Evolutionary conservation across 1,139 yeast species (phyloP).

Genomic region (Pneumocystis oryctolagi): DNA sequence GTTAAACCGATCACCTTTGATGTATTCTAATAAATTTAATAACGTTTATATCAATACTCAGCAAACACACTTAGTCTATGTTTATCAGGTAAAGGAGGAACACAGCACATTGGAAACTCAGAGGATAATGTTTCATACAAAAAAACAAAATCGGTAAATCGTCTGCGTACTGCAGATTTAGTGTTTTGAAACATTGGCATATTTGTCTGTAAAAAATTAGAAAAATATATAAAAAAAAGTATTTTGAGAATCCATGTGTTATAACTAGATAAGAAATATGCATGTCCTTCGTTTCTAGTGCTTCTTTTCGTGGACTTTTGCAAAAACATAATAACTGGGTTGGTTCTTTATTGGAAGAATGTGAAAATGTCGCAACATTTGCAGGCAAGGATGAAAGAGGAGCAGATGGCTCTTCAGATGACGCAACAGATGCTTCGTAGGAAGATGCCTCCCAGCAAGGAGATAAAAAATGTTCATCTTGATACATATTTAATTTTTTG

Average conservation of each 20-base stretch:
- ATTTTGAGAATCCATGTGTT: slow-evolving; percentile 26
- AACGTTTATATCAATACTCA: not conserved
- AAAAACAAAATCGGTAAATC: slow-evolving; percentile 71
- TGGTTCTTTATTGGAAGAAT: not conserved
- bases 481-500: not conserved
- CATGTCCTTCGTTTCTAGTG: slow-evolving; percentile 50
- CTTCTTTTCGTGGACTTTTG: slow-evolving; percentile 53
- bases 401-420: not conserved
- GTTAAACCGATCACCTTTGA: slow-evolving; percentile 86
- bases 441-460: not conserved
- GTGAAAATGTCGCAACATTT: not conserved
- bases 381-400: not conserved
- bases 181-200: slow-evolving; percentile 32
- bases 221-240: not conserved
- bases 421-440: not conserved
- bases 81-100: slow-evolving; percentile 92
- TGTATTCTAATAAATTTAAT: slow-evolving; percentile 37
- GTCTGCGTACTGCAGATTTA: slow-evolving; percentile 47
- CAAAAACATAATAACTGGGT: not conserved
- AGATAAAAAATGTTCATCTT: not conserved
- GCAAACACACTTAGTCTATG: slow-evolving; percentile 39
- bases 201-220: slow-evolving; percentile 23
- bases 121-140: slow-evolving; percentile 56
- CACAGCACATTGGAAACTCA: slow-evolving; percentile 71
- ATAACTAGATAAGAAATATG: slow-evolving; percentile 67